These are phyloP conservation scores for Russula dissimulans DNA, from an alignment of 768 basidiomycete genomes.

Conservation along the genomic window DNA sequence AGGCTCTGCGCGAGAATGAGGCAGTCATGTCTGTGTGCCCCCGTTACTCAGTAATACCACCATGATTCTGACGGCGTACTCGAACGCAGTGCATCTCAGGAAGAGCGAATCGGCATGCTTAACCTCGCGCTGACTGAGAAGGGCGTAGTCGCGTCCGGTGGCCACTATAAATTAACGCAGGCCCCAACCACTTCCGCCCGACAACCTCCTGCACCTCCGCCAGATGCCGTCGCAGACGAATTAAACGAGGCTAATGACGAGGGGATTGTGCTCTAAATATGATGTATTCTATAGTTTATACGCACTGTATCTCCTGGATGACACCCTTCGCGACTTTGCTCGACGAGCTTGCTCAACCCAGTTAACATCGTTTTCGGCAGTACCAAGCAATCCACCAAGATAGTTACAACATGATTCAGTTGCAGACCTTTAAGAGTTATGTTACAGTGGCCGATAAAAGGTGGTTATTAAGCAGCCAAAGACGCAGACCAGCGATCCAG, in stretches of 20 bases:
- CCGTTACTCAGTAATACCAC: not conserved
- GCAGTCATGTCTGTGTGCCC: conserved; percentile 47
- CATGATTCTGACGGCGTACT: not conserved
- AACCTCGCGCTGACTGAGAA: conserved; percentile 56
- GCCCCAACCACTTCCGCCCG: not conserved
- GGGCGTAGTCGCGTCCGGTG: conserved; percentile 32
- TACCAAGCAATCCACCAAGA: not conserved
- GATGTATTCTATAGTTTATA: not conserved
- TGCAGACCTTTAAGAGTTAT: not conserved
- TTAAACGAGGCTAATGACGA: not conserved
- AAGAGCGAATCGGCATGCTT: conserved; percentile 63
- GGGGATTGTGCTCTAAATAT: conserved; percentile 12
- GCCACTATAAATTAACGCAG: conserved; percentile 36
- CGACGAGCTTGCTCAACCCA: not conserved
- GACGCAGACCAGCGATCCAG: not conserved
- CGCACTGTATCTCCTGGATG: not conserved
- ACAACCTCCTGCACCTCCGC: not conserved
- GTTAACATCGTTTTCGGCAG: not conserved
- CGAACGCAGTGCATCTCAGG: conserved; percentile 55
- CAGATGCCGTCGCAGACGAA: not conserved
- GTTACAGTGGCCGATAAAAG: not conserved
- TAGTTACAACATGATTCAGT: not conserved
- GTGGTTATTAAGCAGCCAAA: not conserved
- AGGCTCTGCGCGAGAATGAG: conserved; percentile 64
- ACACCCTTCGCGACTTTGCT: not conserved